Conservation (phyloP, 345 rosid genomes). For the Kandelia obovata region DNA sequence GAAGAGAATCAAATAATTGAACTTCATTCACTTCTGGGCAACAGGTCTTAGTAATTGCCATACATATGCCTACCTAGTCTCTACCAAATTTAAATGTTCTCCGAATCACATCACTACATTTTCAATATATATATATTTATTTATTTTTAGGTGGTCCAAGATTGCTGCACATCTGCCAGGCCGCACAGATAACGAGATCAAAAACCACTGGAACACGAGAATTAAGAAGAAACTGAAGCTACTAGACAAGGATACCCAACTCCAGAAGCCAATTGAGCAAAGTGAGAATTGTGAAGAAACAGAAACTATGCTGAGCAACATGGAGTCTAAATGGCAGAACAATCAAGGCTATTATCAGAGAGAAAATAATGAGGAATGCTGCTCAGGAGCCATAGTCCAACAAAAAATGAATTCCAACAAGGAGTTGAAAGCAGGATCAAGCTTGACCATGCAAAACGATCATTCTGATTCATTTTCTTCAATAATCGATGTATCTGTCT, state of each 20-base stretch:
- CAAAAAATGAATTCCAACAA: neutral
- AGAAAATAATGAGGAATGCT: neutral
- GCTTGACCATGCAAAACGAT: neutral
- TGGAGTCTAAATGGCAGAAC: neutral
- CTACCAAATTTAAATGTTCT: neutral
- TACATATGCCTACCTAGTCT: neutral
- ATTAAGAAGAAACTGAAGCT: conserved; percentile 21
- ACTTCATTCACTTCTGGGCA: conserved; percentile 22
- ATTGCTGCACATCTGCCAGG: conserved; percentile 28
- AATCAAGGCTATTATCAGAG: neutral
- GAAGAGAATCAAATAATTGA: conserved; percentile 17
- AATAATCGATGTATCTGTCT: conserved; percentile 2
- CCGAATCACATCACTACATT: neutral
- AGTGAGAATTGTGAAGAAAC: neutral
- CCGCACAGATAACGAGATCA: conserved; percentile 23
- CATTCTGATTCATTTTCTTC: conserved; percentile 14
- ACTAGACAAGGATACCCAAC: conserved; percentile 5
- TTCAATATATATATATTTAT: too few relatives aligned
- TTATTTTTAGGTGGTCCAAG: conserved; percentile 17
- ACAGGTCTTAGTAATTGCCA: conserved; percentile 7
- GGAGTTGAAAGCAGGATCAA: neutral
- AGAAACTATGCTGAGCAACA: neutral
- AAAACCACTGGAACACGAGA: conserved; percentile 26
- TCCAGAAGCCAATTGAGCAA: conserved; percentile 2
- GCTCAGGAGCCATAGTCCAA: neutral